These are phyloP conservation scores for Sordaria brevicollis DNA, from an alignment of 495 filamentous ascomycete genomes.

Conservation along the genomic window DNA sequence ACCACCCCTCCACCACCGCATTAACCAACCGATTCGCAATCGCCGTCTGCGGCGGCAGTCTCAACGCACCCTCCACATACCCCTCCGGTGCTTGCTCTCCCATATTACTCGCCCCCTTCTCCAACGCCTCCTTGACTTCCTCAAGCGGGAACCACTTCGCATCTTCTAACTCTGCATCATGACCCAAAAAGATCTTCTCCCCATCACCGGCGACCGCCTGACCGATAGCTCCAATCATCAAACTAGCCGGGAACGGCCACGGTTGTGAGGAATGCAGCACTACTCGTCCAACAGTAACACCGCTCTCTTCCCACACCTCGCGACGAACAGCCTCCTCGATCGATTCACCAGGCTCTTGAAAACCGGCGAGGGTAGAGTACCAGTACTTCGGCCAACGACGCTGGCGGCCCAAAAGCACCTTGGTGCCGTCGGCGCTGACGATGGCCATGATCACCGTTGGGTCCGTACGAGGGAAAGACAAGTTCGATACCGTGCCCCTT, in stretches of 20 bases:
- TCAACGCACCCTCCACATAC: slow-evolving; percentile 63
- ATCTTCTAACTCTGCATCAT: slow-evolving; percentile 86
- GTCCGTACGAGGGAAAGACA: slow-evolving; percentile 88
- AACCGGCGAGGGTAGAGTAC: slow-evolving; percentile 88
- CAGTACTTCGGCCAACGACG: slow-evolving; percentile 73
- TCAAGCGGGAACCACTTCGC: slow-evolving; percentile 76
- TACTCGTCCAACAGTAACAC: slow-evolving; percentile 75
- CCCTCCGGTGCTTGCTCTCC: slow-evolving; percentile 50
- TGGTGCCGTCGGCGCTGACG: slow-evolving; percentile 60
- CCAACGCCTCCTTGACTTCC: slow-evolving; percentile 55
- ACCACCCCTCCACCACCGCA: slow-evolving; percentile 34
- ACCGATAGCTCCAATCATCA: slow-evolving; percentile 92
- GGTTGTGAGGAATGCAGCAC: slow-evolving; percentile 90
- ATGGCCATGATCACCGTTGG: slow-evolving; percentile 94
- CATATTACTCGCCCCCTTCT: slow-evolving; percentile 51
- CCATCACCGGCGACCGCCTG: slow-evolving; percentile 68
- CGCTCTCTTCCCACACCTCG: slow-evolving; percentile 94
- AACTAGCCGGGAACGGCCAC: slow-evolving; percentile 53
- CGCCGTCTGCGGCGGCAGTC: slow-evolving; percentile 64
- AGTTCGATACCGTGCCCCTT: slow-evolving; percentile 64
- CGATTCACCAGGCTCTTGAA: slow-evolving; percentile 88
- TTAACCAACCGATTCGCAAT: slow-evolving; percentile 66
- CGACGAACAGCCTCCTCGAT: slow-evolving; percentile 91
- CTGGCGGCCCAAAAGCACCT: slow-evolving; percentile 74
- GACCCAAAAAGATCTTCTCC: slow-evolving; percentile 69